Evolutionary conservation across 805 yeast genomes (phyloP).

Genomic region (Saccharomyces jurei): DNA sequence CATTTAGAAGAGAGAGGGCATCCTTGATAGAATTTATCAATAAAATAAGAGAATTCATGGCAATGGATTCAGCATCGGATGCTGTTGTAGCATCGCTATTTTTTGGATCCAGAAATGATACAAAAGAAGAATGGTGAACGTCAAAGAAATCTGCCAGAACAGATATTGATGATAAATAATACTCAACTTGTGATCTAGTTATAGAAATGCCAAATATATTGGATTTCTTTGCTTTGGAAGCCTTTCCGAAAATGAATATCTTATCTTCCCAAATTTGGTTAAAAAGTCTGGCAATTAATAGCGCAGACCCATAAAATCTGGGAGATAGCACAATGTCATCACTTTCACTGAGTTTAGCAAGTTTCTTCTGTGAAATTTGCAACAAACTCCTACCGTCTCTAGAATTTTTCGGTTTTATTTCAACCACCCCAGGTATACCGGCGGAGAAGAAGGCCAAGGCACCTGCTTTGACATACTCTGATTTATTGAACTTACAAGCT

Average conservation of each 20-base stretch:
- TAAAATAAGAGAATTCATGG: constrained; percentile 65
- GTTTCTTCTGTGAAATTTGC: constrained; percentile 5
- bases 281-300: constrained; percentile 65
- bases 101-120: constrained; percentile 19
- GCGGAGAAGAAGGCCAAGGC: constrained; percentile 34
- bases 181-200: constrained; percentile 43
- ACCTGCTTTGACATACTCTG: constrained; percentile 37
- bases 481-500: constrained; percentile 59
- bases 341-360: constrained; percentile 34
- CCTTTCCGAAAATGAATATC: constrained; percentile 42
- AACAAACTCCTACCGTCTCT: constrained; percentile 4
- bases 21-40: constrained; percentile 72
- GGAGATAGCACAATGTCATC: constrained; percentile 79
- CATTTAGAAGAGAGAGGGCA: constrained; percentile 75
- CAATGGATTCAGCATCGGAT: constrained; percentile 79
- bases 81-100: constrained; percentile 49
- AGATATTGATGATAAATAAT: constrained; percentile 56
- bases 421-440: constrained; percentile 33
- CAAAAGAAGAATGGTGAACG: constrained; percentile 42
- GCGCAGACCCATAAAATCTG: constrained; percentile 75
- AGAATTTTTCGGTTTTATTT: constrained; percentile 32
- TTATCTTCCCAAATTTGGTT: constrained; percentile 66
- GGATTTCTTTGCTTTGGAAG: constrained; percentile 10
- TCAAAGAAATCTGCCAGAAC: constrained; percentile 59
- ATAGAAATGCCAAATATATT: constrained; percentile 13